A percentile compares a stretch with the other conserved stretches of the same genome.
Evolutionary conservation across 352 stramenopile genomes (phyloP).

Genomic region (Globisporangium cylindrosporum): DNA sequence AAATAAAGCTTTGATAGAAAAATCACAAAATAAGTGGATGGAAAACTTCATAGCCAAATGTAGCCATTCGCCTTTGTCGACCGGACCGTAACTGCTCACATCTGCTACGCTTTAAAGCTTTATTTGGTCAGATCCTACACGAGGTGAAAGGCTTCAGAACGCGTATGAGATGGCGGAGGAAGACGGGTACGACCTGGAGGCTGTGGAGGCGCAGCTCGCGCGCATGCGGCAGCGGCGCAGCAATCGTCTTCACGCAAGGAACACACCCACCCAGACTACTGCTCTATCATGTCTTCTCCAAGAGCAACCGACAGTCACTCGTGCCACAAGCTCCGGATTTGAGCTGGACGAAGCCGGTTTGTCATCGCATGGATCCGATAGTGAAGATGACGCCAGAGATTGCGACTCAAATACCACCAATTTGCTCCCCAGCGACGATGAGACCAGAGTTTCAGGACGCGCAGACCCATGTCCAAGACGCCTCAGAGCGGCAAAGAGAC

Average conservation of each 20-base stretch:
- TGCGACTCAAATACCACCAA: conserved; percentile 14
- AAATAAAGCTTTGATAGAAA: too few species aligned
- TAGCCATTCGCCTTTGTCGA: too few species aligned
- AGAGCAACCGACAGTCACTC: not conserved
- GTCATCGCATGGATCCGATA: conserved; percentile 23
- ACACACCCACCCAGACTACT: not conserved
- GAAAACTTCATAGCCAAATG: too few species aligned
- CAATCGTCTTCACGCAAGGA: not conserved
- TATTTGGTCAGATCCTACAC: too few species aligned
- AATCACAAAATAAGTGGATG: too few species aligned
- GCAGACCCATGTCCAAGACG: not conserved
- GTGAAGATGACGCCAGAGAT: conserved; percentile 17
- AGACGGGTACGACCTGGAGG: conserved; percentile 40
- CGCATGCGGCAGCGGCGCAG: conserved; percentile 21
- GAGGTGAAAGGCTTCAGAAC: not conserved
- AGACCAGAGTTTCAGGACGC: not conserved
- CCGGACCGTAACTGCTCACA: too few species aligned
- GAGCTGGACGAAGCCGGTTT: conserved; percentile 32
- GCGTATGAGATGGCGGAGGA: not conserved
- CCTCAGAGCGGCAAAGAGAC: not conserved
- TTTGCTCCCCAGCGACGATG: conserved; percentile 9
- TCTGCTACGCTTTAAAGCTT: too few species aligned
- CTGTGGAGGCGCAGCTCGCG: conserved; percentile 38
- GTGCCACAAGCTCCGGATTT: conserved; percentile 18
- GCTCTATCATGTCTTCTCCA: not conserved